A percentile compares a stretch with the other conserved stretches of the same genome.
Evolutionary conservation across 1,284 basidiomycete species (phyloP).

Genomic region (Cryptococcus hybrid): DNA sequence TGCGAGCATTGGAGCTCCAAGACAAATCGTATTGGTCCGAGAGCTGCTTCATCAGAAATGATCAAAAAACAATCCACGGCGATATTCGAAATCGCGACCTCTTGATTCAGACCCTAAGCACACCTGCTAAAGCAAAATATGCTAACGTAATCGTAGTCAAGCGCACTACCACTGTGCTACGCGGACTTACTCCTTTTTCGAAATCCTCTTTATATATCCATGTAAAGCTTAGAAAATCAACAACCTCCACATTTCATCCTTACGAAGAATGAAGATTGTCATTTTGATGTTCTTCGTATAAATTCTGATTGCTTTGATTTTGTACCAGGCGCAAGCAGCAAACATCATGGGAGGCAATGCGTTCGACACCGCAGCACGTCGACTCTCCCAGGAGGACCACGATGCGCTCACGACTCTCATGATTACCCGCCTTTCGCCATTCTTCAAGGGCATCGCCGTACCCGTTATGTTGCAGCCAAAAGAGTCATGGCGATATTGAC

Average conservation of each 20-base stretch:
- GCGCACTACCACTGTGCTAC: constrained; percentile 8
- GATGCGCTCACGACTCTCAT: constrained; percentile 9
- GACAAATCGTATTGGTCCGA: too few species aligned
- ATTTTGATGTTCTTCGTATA: too few species aligned
- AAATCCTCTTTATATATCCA: not conserved
- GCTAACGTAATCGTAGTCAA: constrained; percentile 4
- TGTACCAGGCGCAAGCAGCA: too few species aligned
- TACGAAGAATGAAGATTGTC: too few species aligned
- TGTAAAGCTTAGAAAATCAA: not conserved
- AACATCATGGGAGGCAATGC: constrained; percentile 38
- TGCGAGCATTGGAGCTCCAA: too few species aligned
- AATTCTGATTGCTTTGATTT: too few species aligned
- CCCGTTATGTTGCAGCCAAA: constrained; percentile 20
- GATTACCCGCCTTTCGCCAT: constrained; percentile 1
- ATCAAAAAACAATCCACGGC: constrained; percentile 1
- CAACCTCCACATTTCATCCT: too few species aligned
- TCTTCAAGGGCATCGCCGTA: constrained; percentile 8
- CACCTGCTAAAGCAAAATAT: not conserved
- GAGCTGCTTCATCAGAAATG: too few species aligned
- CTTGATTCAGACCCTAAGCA: not conserved
- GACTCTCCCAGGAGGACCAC: constrained; percentile 23
- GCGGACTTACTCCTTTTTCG: not conserved
- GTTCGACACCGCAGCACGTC: constrained; percentile 19
- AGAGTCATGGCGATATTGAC: constrained; percentile 40
- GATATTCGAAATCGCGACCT: constrained; percentile 5